Conservation (phyloP, 2,329 filamentous ascomycete species). For the Fusarium algeriense region DNA sequence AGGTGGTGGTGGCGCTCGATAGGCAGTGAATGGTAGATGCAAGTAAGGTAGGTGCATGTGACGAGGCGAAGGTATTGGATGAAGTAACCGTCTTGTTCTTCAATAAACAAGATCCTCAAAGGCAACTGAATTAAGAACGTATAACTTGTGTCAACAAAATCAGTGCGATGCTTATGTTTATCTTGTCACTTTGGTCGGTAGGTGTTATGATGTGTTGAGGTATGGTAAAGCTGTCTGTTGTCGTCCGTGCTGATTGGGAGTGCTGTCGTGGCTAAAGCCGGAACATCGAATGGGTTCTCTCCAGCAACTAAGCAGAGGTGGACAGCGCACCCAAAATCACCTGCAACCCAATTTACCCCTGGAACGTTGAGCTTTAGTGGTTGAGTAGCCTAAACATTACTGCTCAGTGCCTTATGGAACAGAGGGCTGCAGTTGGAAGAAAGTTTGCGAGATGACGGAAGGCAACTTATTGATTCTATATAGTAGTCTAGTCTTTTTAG, state of each 20-base stretch:
- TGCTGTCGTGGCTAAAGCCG: slow-evolving; percentile 1
- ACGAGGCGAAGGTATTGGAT: slow-evolving; percentile 9
- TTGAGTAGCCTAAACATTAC: not conserved
- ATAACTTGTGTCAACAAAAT: not conserved
- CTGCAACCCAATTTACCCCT: slow-evolving; percentile 14
- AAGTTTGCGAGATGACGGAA: not conserved
- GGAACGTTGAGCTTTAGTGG: slow-evolving; percentile 1
- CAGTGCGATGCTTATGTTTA: slow-evolving; percentile 12
- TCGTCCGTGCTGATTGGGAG: not conserved
- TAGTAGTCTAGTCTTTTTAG: not conserved
- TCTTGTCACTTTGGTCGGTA: not conserved
- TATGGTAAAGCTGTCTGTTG: slow-evolving; percentile 15
- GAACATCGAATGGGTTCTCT: not conserved
- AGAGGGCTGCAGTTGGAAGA: not conserved
- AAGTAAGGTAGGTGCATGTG: slow-evolving; percentile 27
- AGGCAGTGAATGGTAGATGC: not conserved
- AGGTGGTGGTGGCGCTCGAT: slow-evolving; percentile 37
- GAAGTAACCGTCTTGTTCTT: not conserved
- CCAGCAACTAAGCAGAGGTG: not conserved
- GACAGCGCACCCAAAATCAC: not conserved
- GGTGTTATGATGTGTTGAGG: slow-evolving; percentile 16
- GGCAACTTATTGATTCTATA: not conserved
- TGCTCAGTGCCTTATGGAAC: not conserved
- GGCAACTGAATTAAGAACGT: not conserved
- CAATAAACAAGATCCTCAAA: not conserved